These are phyloP conservation scores for Boletus eberwhitei DNA, from an alignment of 768 basidiomycete species.

Conservation along the genomic window DNA sequence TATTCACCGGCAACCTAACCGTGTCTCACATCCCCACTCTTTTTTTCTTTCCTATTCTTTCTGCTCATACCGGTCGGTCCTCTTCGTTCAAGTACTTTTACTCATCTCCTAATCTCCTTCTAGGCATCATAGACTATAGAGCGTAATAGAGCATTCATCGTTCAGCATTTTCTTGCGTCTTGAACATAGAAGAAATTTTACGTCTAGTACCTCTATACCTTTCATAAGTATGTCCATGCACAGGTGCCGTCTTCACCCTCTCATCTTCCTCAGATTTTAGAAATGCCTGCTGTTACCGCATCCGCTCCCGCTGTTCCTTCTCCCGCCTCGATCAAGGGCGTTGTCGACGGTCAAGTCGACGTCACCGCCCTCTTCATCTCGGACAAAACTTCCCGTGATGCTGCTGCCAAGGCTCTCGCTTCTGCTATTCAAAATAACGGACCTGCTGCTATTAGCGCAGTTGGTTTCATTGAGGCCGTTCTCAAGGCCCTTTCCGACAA, in stretches of 20 bases:
- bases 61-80: slow-evolving; percentile 33
- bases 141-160: slow-evolving; percentile 61
- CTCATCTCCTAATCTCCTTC: slow-evolving; percentile 3
- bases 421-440: slow-evolving; percentile 81
- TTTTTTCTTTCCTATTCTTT: slow-evolving; percentile 26
- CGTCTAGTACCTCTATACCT: slow-evolving; percentile 32
- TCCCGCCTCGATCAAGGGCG: slow-evolving; percentile 72
- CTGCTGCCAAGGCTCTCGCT: slow-evolving; percentile 67
- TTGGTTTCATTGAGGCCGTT: slow-evolving; percentile 68
- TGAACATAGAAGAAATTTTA: slow-evolving; percentile 34
- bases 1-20: slow-evolving; percentile 9
- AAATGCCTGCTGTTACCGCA: slow-evolving; percentile 82
- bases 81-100: background rate
- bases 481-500: slow-evolving; percentile 91
- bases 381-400: slow-evolving; percentile 79
- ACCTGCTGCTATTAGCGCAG: slow-evolving; percentile 66
- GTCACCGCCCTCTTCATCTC: slow-evolving; percentile 73
- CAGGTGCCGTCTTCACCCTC: background rate
- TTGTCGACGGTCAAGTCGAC: slow-evolving; percentile 64
- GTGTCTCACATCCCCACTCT: slow-evolving; percentile 31
- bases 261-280: slow-evolving; percentile 41
- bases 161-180: slow-evolving; percentile 48
- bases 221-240: slow-evolving; percentile 40
- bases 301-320: slow-evolving; percentile 53
- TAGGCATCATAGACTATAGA: slow-evolving; percentile 44